Conservation (phyloP, 2,329 filamentous ascomycete species). For the Xylaria sp. region DNA sequence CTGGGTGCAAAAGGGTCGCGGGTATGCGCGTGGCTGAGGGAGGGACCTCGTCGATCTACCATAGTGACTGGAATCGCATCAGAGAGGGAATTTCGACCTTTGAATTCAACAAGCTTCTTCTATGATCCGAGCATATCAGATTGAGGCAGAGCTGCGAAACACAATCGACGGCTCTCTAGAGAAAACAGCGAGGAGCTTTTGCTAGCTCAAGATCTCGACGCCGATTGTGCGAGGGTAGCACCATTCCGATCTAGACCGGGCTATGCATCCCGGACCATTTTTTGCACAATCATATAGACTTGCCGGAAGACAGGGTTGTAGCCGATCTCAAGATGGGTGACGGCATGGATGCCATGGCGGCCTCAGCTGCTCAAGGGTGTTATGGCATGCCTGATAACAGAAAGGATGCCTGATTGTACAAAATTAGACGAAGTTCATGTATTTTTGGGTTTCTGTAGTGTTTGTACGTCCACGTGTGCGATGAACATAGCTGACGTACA, state of each 20-base stretch:
- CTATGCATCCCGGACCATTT: not conserved
- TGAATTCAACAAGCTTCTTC: not conserved
- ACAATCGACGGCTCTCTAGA: not conserved
- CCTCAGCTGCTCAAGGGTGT: not conserved
- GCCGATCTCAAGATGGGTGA: not conserved
- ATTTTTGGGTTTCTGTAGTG: not conserved
- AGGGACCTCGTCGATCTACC: not conserved
- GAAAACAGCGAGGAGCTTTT: not conserved
- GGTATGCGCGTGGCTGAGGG: not conserved
- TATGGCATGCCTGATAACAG: not conserved
- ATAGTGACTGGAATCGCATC: not conserved
- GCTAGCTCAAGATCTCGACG: not conserved
- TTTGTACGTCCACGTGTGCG: not conserved
- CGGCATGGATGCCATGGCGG: not conserved
- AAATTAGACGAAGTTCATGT: not conserved
- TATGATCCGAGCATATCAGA: not conserved
- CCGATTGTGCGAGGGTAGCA: not conserved
- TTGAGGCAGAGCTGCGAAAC: not conserved
- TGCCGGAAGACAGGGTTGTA: slow-evolving; percentile 1
- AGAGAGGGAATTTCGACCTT: not conserved
- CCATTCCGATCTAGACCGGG: not conserved
- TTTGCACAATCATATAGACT: not conserved
- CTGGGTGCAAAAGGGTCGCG: not conserved
- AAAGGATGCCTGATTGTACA: not conserved
- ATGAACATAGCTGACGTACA: not conserved